These are phyloP conservation scores for Crassisporium funariophilum DNA, from an alignment of 768 basidiomycete genomes.

Conservation along the genomic window DNA sequence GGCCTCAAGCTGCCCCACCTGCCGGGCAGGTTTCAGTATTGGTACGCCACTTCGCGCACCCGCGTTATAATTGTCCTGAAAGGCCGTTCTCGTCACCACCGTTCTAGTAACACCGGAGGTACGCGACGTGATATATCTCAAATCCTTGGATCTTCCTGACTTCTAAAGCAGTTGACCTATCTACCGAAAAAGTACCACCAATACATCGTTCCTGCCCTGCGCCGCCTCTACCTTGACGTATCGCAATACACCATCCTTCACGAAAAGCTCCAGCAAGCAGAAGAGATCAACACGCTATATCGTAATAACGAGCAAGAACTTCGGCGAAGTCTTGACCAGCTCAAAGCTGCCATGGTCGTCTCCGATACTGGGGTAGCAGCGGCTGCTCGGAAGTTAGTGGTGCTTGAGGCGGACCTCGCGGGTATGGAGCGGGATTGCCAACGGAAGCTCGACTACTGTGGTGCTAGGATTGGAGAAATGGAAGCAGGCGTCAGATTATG, in stretches of 20 bases:
- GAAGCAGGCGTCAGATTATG: too few species aligned
- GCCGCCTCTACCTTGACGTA: slow-evolving; percentile 50
- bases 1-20: slow-evolving; percentile 58
- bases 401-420: slow-evolving; percentile 12
- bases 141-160: not conserved
- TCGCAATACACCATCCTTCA: slow-evolving; percentile 23
- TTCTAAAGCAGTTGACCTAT: slow-evolving; percentile 37
- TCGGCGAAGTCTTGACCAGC: slow-evolving; percentile 42
- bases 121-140: not conserved
- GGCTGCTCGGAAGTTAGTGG: slow-evolving; percentile 22
- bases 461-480: not conserved
- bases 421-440: slow-evolving; percentile 5
- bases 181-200: slow-evolving; percentile 54
- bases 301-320: slow-evolving; percentile 44
- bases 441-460: not conserved
- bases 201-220: slow-evolving; percentile 45
- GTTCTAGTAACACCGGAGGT: slow-evolving; percentile 31
- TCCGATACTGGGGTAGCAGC: slow-evolving; percentile 33
- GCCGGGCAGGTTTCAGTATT: slow-evolving; percentile 53
- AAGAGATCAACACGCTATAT: slow-evolving; percentile 39
- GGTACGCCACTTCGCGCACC: slow-evolving; percentile 35
- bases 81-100: not conserved
- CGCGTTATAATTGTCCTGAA: not conserved
- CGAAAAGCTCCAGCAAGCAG: slow-evolving; percentile 37
- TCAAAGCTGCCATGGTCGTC: slow-evolving; percentile 34